phyloP scores from a whole-genome alignment of 805 yeast species.

The Candida loeiensis region DNA sequence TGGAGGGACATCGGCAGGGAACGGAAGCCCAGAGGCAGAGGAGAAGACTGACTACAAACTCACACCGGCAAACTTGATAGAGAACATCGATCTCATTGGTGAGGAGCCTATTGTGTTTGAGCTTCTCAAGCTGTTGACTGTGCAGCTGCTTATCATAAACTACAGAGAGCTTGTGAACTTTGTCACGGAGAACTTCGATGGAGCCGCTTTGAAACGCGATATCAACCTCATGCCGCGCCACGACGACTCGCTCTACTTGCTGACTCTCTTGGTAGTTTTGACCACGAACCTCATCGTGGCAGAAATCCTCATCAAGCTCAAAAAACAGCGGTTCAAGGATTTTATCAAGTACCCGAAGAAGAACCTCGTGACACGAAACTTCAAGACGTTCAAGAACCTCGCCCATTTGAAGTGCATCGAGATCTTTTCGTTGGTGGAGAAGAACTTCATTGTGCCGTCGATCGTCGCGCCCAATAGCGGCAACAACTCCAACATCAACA shows the following conservation, averaged over 20 bases:
- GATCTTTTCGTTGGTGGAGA: constrained; percentile 21
- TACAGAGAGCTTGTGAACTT: constrained; percentile 22
- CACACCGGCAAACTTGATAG: constrained; percentile 22
- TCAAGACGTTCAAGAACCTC: constrained; percentile 23
- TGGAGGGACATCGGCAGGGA: not conserved
- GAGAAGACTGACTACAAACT: constrained; percentile 10
- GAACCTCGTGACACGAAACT: constrained; percentile 15
- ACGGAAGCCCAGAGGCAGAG: not conserved
- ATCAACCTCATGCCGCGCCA: constrained; percentile 21
- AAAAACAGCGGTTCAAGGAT: constrained; percentile 21
- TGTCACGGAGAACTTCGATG: constrained; percentile 14
- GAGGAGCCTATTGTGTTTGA: constrained; percentile 26
- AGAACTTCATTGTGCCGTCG: constrained; percentile 19
- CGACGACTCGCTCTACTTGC: constrained; percentile 26
- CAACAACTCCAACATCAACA: constrained; percentile 11
- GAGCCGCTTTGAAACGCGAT: constrained; percentile 8
- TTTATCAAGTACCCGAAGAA: constrained; percentile 18
- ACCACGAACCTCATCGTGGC: constrained; percentile 26
- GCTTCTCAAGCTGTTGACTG: constrained; percentile 27
- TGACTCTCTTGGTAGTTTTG: constrained; percentile 23
- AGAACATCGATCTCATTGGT: constrained; percentile 21
- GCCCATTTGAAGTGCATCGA: constrained; percentile 29
- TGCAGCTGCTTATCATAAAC: constrained; percentile 23
- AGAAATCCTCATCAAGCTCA: constrained; percentile 29
- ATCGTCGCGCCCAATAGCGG: constrained; percentile 11